Base-by-base conservation (phyloP, 208 protist genomes). In the Leishmania major region DNA sequence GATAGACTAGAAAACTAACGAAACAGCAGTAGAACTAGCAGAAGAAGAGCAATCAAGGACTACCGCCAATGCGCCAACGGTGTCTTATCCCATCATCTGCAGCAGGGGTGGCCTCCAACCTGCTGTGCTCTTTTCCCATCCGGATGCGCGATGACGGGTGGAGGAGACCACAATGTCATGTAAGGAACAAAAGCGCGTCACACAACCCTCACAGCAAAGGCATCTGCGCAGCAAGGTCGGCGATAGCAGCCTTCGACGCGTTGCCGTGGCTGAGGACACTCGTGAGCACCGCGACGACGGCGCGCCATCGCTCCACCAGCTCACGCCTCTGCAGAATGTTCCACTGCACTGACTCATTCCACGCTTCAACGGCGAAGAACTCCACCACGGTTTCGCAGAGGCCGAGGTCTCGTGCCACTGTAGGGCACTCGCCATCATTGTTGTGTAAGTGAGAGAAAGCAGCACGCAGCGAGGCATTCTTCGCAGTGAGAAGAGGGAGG, bases 291-390 rank as follows among this genome's bases (percentile, higher is more conserved):
- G 82, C 28, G 13, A 85, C 79, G 45, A 80, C 31, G 31, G 62
- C 59, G 15, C 69, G 77, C 88, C 88, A 94, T 35, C 60, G 45
- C 13, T 71, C 74, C 45, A 82, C 83, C 64, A 73, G 45, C n/a
- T 69, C 45, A 3, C 81, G 77, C 5, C 84, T 40, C 55, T 83
- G 74, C 28, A 82, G 64, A 45, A 87, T 83, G 43, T 89, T 94
- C 70, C 47, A 83, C 55, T 82, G 76, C 37, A 94, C 91, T 0
- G 86, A 86, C 49, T 75, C 87, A 75, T 97, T 97, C 92, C 92
- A 97, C 49, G 89, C 85, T 59, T 97, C 94, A 8, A 97, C 90
- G 5, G 91, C 84, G 66, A 97, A 95, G 75, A 88, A 95, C 82
- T 97, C 93, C 57, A 88, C 74, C 5, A 88, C 55, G 1, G 79